A percentile compares a stretch with the other conserved stretches of the same genome.
phyloP scores from a whole-genome alignment of 2,329 filamentous ascomycete species.

The Fusarium coicis region DNA sequence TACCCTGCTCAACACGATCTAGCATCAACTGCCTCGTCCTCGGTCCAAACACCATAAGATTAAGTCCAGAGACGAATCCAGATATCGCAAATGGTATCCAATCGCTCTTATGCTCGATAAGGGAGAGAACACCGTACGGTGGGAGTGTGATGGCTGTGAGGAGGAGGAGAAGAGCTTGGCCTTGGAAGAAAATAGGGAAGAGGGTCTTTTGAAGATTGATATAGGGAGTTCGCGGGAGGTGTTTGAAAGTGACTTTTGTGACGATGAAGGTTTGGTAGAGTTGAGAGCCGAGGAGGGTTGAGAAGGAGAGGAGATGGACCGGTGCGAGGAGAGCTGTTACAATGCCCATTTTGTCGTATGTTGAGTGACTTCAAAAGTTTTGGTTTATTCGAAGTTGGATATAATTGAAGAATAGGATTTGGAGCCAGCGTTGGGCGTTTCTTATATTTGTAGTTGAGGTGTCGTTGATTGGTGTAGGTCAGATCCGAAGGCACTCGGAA shows the following conservation, averaged over 20 bases:
- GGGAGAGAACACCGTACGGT: constrained; percentile 44
- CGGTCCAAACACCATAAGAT: constrained; percentile 52
- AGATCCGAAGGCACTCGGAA: constrained; percentile 42
- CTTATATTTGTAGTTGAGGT: not conserved
- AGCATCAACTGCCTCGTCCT: constrained; percentile 46
- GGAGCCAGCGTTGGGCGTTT: not conserved
- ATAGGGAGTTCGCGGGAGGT: constrained; percentile 51
- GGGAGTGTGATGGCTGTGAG: constrained; percentile 50
- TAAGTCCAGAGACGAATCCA: constrained; percentile 46
- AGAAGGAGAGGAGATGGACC: constrained; percentile 53
- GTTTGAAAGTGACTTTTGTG: constrained; percentile 50
- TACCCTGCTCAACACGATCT: constrained; percentile 42
- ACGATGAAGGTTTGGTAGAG: constrained; percentile 54
- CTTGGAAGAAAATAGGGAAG: constrained; percentile 55
- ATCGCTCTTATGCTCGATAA: constrained; percentile 44
- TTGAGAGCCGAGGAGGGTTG: constrained; percentile 52
- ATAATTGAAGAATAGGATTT: not conserved
- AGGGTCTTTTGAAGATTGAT: constrained; percentile 53
- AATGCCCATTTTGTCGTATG: constrained; percentile 24
- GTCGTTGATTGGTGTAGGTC: constrained; percentile 5
- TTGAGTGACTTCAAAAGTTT: not conserved
- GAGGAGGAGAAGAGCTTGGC: constrained; percentile 50
- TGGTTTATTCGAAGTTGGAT: accelerated
- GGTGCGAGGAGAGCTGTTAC: constrained; percentile 44
- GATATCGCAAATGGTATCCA: constrained; percentile 51